Conservation (phyloP, 192 early-diverging fungal species). For the Coemansia sp. region DNA sequence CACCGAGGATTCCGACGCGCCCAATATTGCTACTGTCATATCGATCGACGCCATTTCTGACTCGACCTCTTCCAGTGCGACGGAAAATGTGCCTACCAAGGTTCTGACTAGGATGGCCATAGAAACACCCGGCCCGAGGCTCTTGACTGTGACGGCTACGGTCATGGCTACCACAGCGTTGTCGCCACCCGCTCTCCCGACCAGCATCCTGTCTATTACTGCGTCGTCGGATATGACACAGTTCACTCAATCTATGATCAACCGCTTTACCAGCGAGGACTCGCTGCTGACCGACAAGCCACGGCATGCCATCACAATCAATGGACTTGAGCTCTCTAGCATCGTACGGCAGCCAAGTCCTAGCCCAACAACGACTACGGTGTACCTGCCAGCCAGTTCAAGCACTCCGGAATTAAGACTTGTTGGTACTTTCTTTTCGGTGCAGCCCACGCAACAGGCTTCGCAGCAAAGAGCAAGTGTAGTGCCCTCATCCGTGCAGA, state of each 20-base stretch:
- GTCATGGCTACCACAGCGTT: neutral
- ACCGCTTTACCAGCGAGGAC: neutral
- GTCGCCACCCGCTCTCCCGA: neutral
- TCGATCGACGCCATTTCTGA: constrained; percentile 15
- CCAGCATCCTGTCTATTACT: neutral
- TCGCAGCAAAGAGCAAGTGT: neutral
- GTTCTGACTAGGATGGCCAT: neutral
- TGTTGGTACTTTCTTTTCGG: neutral
- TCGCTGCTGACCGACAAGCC: neutral
- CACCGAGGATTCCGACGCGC: constrained; percentile 18
- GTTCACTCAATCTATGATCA: constrained; percentile 3
- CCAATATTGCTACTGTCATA: constrained; percentile 20
- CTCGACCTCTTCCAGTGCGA: neutral
- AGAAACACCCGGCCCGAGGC: neutral
- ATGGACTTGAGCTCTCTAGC: constrained; percentile 28
- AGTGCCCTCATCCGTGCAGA: neutral
- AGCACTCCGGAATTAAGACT: neutral
- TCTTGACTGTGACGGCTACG: constrained; percentile 7
- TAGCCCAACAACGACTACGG: neutral
- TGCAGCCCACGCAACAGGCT: neutral
- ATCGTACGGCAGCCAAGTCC: constrained; percentile 6
- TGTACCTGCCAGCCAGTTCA: neutral
- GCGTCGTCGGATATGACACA: neutral
- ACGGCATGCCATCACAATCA: constrained; percentile 25
- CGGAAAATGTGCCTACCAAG: neutral